Evolutionary conservation across 148 eudicot species (phyloP).

Genomic region (Heliosperma pusillum): DNA sequence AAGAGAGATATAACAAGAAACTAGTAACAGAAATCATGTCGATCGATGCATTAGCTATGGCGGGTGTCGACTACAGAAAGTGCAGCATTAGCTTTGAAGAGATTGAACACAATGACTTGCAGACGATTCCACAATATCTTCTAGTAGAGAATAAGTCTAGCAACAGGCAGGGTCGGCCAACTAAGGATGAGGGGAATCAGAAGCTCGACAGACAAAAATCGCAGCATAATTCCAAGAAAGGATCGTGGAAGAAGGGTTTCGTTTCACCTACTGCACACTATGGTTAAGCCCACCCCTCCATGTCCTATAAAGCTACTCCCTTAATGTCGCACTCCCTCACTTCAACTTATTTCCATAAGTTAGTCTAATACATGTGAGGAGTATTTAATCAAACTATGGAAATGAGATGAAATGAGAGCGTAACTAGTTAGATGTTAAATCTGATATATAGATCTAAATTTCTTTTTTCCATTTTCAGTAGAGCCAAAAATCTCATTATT

Average conservation of each 20-base stretch:
- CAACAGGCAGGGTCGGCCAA: not conserved
- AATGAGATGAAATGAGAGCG: no score
- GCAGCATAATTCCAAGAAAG: not conserved
- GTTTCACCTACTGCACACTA: not conserved
- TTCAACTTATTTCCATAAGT: no score
- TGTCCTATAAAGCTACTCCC: not conserved
- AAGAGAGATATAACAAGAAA: not conserved
- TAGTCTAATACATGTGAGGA: no score
- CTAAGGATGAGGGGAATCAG: not conserved
- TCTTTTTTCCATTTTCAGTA: no score
- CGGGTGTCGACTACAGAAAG: slow-evolving; percentile 33
- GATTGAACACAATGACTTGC: slow-evolving; percentile 16
- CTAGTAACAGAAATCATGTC: slow-evolving; percentile 21
- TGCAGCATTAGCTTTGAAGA: slow-evolving; percentile 14
- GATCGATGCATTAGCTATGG: slow-evolving; percentile 43
- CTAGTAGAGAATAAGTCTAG: slow-evolving; percentile 14
- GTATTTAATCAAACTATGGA: no score
- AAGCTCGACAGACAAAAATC: not conserved
- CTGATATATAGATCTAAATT: no score
- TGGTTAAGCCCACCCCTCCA: not conserved
- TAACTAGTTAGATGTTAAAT: no score
- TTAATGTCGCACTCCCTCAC: not conserved
- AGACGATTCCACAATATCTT: slow-evolving; percentile 26
- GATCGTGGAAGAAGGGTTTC: slow-evolving; percentile 4
- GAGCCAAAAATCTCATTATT: no score